Percentiles rank a stretch among this genome's conserved stretches.
phyloP scores from a whole-genome alignment of 495 filamentous ascomycete genomes.

The Penicillium paxilli region DNA sequence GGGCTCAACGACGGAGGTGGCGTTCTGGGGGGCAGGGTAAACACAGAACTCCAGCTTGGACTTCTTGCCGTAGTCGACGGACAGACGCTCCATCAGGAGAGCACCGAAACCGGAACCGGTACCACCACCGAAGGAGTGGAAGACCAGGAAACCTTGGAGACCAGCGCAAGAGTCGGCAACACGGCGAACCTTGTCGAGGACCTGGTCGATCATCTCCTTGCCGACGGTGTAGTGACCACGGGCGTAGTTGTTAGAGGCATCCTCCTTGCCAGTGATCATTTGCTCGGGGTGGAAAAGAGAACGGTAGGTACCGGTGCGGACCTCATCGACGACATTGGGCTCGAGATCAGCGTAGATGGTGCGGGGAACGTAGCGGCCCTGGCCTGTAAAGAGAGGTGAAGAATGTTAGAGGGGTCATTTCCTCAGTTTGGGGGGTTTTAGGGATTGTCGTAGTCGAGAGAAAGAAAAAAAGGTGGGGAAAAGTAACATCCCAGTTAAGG shows the following conservation, averaged over 20 bases:
- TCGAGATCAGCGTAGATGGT: constrained; percentile 99
- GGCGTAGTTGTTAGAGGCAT: constrained; percentile 99
- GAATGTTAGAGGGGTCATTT: constrained; percentile 15
- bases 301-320: constrained; percentile 95
- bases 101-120: constrained; percentile 98
- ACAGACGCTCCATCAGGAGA: constrained; percentile 95
- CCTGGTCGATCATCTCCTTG: constrained; percentile 97
- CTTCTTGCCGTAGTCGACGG: constrained; percentile 99
- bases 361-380: constrained; percentile 98
- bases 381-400: constrained; percentile 56
- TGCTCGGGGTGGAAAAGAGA: constrained; percentile 96
- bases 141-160: constrained; percentile 97
- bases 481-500: constrained; percentile 1
- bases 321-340: constrained; percentile 99
- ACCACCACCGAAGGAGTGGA: constrained; percentile 99
- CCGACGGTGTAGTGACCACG: constrained; percentile 98
- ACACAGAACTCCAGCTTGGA: constrained; percentile 99
- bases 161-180: constrained; percentile 96
- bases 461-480: constrained; percentile 5
- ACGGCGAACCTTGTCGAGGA: constrained; percentile 92
- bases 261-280: constrained; percentile 99
- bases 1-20: constrained; percentile 96
- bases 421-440: too few relatives aligned
- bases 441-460: too few relatives aligned
- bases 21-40: constrained; percentile 94